Conservation (phyloP, 164 flowering plant genomes). For the Cinnamomum chago region DNA sequence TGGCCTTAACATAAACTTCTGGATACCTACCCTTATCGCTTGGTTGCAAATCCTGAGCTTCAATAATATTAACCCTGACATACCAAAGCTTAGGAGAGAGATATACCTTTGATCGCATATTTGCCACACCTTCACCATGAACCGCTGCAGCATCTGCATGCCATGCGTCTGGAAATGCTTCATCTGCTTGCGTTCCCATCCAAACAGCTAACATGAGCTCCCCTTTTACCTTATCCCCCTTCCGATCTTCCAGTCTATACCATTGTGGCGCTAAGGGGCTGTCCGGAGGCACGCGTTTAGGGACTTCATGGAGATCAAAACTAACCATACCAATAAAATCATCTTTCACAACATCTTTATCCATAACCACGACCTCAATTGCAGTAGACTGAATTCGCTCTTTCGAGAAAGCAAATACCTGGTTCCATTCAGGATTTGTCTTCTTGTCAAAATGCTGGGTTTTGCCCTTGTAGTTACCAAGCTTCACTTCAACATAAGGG, state of each 20-base stretch:
- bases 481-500: constrained; percentile 30
- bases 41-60: constrained; percentile 46
- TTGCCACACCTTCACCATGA: constrained; percentile 26
- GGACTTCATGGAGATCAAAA: constrained; percentile 45
- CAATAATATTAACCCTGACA: constrained; percentile 48
- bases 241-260: constrained; percentile 46
- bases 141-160: constrained; percentile 28
- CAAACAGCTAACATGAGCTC: constrained; percentile 63
- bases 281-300: constrained; percentile 53
- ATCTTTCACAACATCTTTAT: constrained; percentile 52
- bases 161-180: constrained; percentile 37
- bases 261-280: constrained; percentile 61
- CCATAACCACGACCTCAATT: constrained; percentile 69
- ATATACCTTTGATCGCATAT: constrained; percentile 47
- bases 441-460: constrained; percentile 26
- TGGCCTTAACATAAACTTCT: constrained; percentile 33
- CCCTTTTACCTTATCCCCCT: constrained; percentile 34
- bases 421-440: constrained; percentile 36
- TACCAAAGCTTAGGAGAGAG: constrained; percentile 61
- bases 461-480: constrained; percentile 26
- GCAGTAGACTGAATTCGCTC: constrained; percentile 75
- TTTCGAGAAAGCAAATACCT: constrained; percentile 89
- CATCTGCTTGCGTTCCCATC: constrained; percentile 71
- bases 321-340: constrained; percentile 35
- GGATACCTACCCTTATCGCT: constrained; percentile 26